These are phyloP conservation scores for Paraphoma sp. DNA, from an alignment of 2,329 filamentous ascomycete species.

Conservation along the genomic window DNA sequence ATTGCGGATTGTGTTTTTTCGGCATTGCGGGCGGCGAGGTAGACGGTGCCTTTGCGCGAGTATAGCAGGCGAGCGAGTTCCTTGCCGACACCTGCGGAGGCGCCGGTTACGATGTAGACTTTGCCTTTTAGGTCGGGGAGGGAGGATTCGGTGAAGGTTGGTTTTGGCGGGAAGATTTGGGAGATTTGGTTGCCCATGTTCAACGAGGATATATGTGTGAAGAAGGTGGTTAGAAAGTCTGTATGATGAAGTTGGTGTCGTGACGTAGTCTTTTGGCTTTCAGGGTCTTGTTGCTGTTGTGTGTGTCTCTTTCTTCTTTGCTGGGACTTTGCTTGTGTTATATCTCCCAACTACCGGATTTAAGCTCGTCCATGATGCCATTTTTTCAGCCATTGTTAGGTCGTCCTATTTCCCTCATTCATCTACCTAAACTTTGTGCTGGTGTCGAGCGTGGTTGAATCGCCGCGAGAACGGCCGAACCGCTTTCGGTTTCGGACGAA, in stretches of 20 bases:
- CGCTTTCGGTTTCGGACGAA: too few species aligned
- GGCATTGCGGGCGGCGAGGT: slow-evolving; percentile 58
- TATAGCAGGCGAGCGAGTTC: slow-evolving; percentile 63
- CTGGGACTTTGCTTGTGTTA: too few species aligned
- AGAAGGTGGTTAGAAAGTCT: not conserved
- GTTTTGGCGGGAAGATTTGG: slow-evolving; percentile 21
- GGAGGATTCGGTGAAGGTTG: slow-evolving; percentile 32
- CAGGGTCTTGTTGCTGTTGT: too few species aligned
- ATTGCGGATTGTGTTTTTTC: slow-evolving; percentile 49
- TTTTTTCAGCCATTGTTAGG: too few species aligned
- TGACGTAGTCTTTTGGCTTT: too few species aligned
- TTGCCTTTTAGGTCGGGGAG: slow-evolving; percentile 49
- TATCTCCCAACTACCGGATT: too few species aligned
- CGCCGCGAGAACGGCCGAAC: too few species aligned
- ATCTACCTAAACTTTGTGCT: too few species aligned
- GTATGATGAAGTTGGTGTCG: not conserved
- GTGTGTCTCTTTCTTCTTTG: too few species aligned
- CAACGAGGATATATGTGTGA: not conserved
- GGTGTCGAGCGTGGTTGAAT: too few species aligned
- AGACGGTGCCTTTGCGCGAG: slow-evolving; percentile 61
- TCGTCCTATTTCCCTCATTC: too few species aligned
- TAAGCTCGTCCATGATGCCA: too few species aligned
- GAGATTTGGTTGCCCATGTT: slow-evolving; percentile 24
- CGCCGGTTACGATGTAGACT: slow-evolving; percentile 62
- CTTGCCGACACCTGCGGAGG: slow-evolving; percentile 57